Conservation (phyloP, 148 eudicot genomes). For the Drosera capensis region DNA sequence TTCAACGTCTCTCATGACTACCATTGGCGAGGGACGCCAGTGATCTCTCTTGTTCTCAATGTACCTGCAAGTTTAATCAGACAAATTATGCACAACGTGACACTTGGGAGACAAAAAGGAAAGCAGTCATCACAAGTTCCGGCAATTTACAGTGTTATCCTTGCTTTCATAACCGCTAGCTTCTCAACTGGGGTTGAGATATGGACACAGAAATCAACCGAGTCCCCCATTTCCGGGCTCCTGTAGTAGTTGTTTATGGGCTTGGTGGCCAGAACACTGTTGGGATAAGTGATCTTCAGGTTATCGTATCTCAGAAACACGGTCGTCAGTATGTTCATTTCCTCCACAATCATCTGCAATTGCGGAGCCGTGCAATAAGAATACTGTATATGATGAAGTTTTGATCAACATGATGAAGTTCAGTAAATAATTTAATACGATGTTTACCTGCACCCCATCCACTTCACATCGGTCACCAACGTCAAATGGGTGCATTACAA, state of each 20-base stretch:
- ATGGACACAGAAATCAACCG: conserved; percentile 51
- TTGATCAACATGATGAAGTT: not conserved
- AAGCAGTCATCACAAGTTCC: not conserved
- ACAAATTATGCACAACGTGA: too few species aligned
- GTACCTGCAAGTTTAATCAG: conserved; percentile 47
- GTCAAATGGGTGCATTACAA: conserved; percentile 56
- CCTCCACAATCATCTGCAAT: conserved; percentile 74
- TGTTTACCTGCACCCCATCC: conserved; percentile 56
- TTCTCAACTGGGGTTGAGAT: conserved; percentile 63
- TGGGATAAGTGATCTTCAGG: conserved; percentile 67
- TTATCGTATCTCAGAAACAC: conserved; percentile 59
- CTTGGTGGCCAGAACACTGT: conserved; percentile 61
- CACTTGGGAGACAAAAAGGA: too few species aligned
- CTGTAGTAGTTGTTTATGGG: conserved; percentile 64
- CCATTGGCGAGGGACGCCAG: conserved; percentile 58
- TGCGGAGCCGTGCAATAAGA: too few species aligned
- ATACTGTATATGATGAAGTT: not conserved
- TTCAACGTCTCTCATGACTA: conserved; percentile 52
- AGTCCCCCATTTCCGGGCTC: conserved; percentile 86
- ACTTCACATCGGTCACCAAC: conserved; percentile 57
- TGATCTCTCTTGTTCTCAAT: conserved; percentile 45
- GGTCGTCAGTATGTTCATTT: conserved; percentile 69
- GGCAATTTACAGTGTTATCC: conserved; percentile 33
- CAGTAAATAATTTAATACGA: too few species aligned
- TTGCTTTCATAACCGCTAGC: conserved; percentile 56